Conservation (phyloP, 768 basidiomycete species). For the Pulveroboletus sp. region DNA sequence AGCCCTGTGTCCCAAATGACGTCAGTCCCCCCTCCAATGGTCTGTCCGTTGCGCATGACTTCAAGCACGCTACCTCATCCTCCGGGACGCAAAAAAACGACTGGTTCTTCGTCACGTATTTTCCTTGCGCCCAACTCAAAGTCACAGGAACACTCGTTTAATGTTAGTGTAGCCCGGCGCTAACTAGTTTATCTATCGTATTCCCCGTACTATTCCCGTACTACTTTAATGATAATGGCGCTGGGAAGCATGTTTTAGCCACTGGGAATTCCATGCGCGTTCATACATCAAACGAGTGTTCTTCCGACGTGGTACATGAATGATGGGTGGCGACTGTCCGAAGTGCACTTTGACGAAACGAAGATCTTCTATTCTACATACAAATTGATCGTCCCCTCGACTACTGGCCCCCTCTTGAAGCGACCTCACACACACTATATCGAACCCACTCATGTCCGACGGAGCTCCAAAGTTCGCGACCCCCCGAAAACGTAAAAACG, state of each 20-base stretch:
- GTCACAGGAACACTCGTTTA: constrained; percentile 6
- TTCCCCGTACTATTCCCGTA: constrained; percentile 13
- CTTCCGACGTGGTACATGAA: background rate
- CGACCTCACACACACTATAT: constrained; percentile 9
- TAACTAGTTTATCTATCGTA: constrained; percentile 20
- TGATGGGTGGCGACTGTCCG: background rate
- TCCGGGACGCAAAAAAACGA: constrained; percentile 9
- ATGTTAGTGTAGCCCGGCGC: constrained; percentile 20
- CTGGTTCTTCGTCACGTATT: constrained; percentile 11
- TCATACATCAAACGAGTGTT: background rate
- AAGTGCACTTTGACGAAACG: background rate
- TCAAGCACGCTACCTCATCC: background rate
- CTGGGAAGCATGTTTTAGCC: constrained; percentile 9
- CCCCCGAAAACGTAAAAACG: constrained; percentile 8
- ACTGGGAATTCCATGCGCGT: background rate
- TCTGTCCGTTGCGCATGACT: constrained; percentile 9
- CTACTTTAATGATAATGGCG: too few species aligned
- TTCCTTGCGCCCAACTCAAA: constrained; percentile 7
- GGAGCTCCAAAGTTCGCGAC: background rate
- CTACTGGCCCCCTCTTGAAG: constrained; percentile 3
- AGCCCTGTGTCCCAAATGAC: too few species aligned
- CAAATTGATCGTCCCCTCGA: constrained; percentile 16
- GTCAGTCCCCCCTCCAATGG: constrained; percentile 1
- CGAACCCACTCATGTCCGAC: constrained; percentile 25
- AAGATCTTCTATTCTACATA: constrained; percentile 23